Evolutionary conservation across 805 yeast species (phyloP).

Genomic region (Candida methanosorbosa): DNA sequence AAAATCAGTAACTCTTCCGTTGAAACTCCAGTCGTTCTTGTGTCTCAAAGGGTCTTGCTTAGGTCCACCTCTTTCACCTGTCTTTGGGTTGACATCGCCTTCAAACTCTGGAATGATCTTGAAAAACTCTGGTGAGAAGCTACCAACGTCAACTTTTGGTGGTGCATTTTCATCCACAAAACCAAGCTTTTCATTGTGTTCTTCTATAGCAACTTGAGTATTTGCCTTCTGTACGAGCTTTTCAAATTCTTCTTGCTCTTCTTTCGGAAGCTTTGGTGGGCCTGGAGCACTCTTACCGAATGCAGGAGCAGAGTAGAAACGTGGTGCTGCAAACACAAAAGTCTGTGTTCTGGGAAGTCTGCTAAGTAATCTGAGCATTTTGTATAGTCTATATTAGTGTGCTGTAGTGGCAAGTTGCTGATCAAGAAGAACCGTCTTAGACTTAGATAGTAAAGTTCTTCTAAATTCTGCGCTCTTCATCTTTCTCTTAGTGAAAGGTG

Average conservation of each 20-base stretch:
- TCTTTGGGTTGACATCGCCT: conserved; percentile 85
- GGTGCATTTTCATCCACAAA: conserved; percentile 16
- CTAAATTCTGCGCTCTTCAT: no score
- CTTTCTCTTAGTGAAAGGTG: no score
- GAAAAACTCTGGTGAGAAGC: conserved; percentile 58
- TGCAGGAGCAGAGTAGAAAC: conserved; percentile 1
- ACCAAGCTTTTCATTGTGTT: conserved; percentile 38
- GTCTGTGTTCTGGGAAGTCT: no score
- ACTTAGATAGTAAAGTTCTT: no score
- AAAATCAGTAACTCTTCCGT: conserved; percentile 95
- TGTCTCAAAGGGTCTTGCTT: conserved; percentile 86
- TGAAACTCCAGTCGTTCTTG: conserved; percentile 89
- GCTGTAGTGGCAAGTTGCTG: no score
- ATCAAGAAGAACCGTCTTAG: no score
- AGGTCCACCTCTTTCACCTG: conserved; percentile 97
- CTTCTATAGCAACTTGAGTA: conserved; percentile 71
- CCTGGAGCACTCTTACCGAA: conserved; percentile 23
- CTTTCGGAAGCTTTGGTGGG: conserved; percentile 72
- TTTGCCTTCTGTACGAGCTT: conserved; percentile 71
- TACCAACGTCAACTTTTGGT: conserved; percentile 44
- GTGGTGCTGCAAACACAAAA: background rate
- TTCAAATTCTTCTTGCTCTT: conserved; percentile 90
- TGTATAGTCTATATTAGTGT: no score
- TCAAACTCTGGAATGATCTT: conserved; percentile 90
- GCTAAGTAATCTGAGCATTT: no score